Evolutionary conservation across 495 filamentous ascomycete species (phyloP).

Genomic region (Aspergillus nanangensis): DNA sequence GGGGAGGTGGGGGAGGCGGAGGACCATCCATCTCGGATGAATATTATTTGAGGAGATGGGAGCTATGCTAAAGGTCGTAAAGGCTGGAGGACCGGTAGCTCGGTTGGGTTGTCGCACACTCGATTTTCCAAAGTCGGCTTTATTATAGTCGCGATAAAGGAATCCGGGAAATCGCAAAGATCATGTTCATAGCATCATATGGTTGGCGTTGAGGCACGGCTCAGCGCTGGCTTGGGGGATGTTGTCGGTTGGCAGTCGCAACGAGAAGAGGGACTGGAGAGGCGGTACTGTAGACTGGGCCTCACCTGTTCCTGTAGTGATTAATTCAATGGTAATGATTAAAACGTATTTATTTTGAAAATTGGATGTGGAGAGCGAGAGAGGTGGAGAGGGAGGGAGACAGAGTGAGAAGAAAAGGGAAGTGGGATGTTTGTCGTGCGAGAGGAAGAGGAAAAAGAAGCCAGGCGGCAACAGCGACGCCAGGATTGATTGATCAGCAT

Average conservation of each 20-base stretch:
- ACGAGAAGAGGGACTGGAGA: too few relatives aligned
- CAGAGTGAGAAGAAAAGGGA: background rate
- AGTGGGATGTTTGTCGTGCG: conserved; percentile 6
- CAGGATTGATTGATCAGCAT: background rate
- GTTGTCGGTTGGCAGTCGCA: background rate
- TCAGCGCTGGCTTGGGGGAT: conserved; percentile 28
- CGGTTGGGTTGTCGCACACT: background rate
- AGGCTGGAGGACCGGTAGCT: background rate
- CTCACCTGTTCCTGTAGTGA: too few relatives aligned
- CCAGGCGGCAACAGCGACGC: background rate
- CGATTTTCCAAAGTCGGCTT: background rate
- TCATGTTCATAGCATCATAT: conserved; percentile 33
- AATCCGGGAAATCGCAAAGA: conserved; percentile 15
- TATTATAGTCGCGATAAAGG: conserved; percentile 2
- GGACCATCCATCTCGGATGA: conserved; percentile 40
- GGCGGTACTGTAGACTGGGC: too few relatives aligned
- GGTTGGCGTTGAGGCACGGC: conserved; percentile 36
- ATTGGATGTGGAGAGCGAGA: conserved; percentile 1
- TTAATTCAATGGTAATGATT: too few relatives aligned
- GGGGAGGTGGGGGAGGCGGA: conserved; percentile 60
- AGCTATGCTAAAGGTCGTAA: background rate
- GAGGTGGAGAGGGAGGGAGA: conserved; percentile 1
- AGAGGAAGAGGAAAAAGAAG: background rate
- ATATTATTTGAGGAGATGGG: background rate
- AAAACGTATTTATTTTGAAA: too few relatives aligned